Evolutionary conservation across 352 stramenopile genomes (phyloP).

Genomic region (Phytophthora cryptogea): DNA sequence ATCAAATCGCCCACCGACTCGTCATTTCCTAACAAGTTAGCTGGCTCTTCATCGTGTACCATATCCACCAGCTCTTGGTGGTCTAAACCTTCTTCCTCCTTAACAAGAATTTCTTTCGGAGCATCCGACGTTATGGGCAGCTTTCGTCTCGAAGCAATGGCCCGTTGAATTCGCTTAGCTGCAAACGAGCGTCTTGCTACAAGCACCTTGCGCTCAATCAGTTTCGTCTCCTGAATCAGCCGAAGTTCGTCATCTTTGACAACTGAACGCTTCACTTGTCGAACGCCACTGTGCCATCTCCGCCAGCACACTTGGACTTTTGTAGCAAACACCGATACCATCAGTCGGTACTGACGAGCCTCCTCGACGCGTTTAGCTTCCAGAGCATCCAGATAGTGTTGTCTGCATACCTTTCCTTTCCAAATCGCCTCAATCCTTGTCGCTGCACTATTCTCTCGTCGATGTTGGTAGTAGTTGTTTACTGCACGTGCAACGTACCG

Average conservation of each 20-base stretch:
- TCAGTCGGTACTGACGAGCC: slow-evolving; percentile 27
- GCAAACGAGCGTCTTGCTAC: slow-evolving; percentile 17
- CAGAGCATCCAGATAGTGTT: slow-evolving; percentile 21
- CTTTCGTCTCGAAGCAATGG: slow-evolving; percentile 13
- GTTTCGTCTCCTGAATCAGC: slow-evolving; percentile 38
- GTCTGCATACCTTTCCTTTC: slow-evolving; percentile 26
- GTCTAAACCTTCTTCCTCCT: not conserved
- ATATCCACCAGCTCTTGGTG: not conserved
- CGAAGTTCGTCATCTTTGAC: slow-evolving; percentile 40
- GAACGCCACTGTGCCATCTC: slow-evolving; percentile 31
- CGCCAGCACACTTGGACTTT: slow-evolving; percentile 44
- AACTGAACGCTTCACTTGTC: slow-evolving; percentile 28
- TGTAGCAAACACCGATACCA: slow-evolving; percentile 33
- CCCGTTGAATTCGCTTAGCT: slow-evolving; percentile 28
- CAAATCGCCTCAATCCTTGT: slow-evolving; percentile 36
- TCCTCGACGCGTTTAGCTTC: slow-evolving; percentile 26
- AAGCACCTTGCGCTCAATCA: slow-evolving; percentile 17
- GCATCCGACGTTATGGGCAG: not conserved
- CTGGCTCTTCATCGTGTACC: not conserved
- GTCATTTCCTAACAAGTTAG: not conserved
- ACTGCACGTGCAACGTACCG: slow-evolving; percentile 17
- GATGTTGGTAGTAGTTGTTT: slow-evolving; percentile 16
- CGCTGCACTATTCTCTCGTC: slow-evolving; percentile 18
- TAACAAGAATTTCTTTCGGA: not conserved
- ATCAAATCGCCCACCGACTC: slow-evolving; percentile 1